Percentiles rank a stretch among this genome's conserved stretches.
These are phyloP conservation scores for Scedosporium boydii DNA, from an alignment of 2,329 filamentous ascomycete genomes.

Conservation along the genomic window DNA sequence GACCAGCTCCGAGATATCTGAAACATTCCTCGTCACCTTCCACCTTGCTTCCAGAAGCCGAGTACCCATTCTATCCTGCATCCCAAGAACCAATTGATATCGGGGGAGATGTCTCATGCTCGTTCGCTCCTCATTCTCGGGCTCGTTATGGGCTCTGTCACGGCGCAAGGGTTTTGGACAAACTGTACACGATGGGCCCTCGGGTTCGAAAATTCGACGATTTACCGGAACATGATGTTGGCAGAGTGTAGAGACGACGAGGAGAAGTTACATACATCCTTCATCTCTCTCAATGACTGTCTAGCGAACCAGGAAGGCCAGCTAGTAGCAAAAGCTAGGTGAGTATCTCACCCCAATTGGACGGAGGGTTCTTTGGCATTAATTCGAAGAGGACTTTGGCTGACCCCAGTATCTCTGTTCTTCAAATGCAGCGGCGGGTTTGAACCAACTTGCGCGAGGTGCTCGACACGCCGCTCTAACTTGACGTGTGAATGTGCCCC, in stretches of 20 bases:
- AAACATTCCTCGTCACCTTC: background rate
- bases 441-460: background rate
- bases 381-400: background rate
- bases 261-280: background rate
- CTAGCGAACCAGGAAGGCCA: constrained; percentile 2
- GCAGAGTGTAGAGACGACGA: background rate
- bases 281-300: constrained; percentile 4
- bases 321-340: background rate
- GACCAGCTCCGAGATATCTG: background rate
- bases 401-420: background rate
- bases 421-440: background rate
- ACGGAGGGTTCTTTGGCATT: background rate
- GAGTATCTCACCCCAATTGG: background rate
- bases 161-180: constrained; percentile 2
- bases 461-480: background rate
- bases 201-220: background rate
- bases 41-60: background rate
- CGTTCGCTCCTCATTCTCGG: background rate
- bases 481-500: constrained; percentile 2
- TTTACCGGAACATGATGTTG: background rate
- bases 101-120: background rate
- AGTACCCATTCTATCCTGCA: background rate
- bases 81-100: background rate
- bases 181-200: background rate
- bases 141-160: background rate